These are phyloP conservation scores for Ascosphaera acerosa DNA, from an alignment of 2,329 filamentous ascomycete species.

Conservation along the genomic window DNA sequence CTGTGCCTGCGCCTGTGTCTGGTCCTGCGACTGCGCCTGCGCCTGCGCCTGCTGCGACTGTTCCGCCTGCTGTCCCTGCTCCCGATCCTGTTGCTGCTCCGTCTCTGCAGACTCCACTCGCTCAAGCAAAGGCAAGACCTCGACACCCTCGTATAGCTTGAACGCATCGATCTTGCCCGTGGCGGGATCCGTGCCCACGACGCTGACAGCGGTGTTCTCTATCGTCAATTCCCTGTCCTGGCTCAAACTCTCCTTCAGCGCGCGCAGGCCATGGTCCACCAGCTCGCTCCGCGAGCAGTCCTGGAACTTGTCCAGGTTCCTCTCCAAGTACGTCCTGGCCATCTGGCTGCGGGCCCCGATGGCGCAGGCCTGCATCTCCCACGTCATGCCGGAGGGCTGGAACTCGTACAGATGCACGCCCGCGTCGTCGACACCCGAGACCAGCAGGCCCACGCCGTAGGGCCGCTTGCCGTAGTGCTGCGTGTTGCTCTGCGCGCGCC, in stretches of 20 bases:
- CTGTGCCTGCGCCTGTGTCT: no score
- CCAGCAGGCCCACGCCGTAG: slow-evolving; percentile 80
- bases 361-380: slow-evolving; percentile 90
- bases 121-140: slow-evolving; percentile 68
- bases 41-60: slow-evolving; percentile 23
- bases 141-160: slow-evolving; percentile 71
- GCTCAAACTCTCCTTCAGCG: slow-evolving; percentile 81
- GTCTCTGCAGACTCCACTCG: slow-evolving; percentile 36
- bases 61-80: slow-evolving; percentile 20
- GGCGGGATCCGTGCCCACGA: slow-evolving; percentile 40
- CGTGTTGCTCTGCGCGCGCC: slow-evolving; percentile 93
- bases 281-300: slow-evolving; percentile 57
- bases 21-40: slow-evolving; percentile 29
- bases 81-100: no score
- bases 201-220: slow-evolving; percentile 81
- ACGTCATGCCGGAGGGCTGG: slow-evolving; percentile 83
- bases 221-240: slow-evolving; percentile 96
- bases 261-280: slow-evolving; percentile 68
- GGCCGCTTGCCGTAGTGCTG: slow-evolving; percentile 92
- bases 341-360: slow-evolving; percentile 94
- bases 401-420: slow-evolving; percentile 97
- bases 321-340: slow-evolving; percentile 89
- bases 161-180: slow-evolving; percentile 46
- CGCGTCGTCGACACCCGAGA: slow-evolving; percentile 79
- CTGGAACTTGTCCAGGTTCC: slow-evolving; percentile 64